phyloP scores from a whole-genome alignment of 139 green algal genomes.

The Volvox reticuliferus region DNA sequence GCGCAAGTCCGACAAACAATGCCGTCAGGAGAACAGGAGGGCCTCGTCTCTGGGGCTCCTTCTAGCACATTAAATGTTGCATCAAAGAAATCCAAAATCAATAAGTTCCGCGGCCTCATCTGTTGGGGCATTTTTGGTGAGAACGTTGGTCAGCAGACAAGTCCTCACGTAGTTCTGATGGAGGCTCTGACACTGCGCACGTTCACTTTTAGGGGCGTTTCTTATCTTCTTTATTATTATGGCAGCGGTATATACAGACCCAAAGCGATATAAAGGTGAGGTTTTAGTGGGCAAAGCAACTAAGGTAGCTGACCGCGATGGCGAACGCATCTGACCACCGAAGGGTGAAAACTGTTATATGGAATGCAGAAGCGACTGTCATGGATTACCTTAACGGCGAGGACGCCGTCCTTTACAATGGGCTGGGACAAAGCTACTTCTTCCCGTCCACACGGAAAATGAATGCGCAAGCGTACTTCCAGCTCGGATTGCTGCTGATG shows the following conservation, averaged over 20 bases:
- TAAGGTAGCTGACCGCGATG: background rate
- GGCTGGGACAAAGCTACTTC: conserved; percentile 27
- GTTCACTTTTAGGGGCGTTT: background rate
- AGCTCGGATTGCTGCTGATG: conserved; percentile 28
- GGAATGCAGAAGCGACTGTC: background rate
- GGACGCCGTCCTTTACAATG: conserved; percentile 1
- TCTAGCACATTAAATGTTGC: background rate
- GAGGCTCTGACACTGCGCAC: background rate
- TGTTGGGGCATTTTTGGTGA: conserved; percentile 45
- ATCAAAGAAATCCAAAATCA: background rate
- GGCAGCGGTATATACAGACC: conserved; percentile 9
- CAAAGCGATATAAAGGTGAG: conserved; percentile 33
- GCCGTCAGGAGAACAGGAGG: background rate
- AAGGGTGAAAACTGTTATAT: too few relatives aligned
- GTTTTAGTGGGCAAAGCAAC: background rate
- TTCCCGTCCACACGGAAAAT: background rate
- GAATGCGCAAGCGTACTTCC: conserved; percentile 21
- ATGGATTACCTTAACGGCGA: conserved; percentile 2
- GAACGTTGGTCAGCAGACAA: background rate
- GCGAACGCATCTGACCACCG: too few relatives aligned
- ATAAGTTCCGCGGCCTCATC: background rate
- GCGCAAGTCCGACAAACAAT: background rate
- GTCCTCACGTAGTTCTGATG: background rate
- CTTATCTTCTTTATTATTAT: conserved; percentile 41
- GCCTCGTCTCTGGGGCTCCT: background rate